Percentiles rank a stretch among this genome's conserved stretches.
phyloP scores from a whole-genome alignment of 805 yeast genomes.

The Candida pseudoglaebosa region DNA sequence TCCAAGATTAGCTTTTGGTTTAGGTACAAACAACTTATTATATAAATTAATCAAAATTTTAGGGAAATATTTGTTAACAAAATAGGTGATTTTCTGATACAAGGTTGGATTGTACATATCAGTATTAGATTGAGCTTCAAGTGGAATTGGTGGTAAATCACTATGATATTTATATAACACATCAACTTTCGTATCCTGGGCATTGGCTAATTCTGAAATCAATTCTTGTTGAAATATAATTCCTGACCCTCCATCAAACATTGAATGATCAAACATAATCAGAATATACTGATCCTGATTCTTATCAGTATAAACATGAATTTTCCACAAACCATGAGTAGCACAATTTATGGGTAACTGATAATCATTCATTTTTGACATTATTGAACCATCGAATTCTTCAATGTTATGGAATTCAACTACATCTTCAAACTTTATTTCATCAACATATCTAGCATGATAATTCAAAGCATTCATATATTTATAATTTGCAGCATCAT shows the following conservation, averaged over 20 bases:
- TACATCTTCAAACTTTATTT: conserved; percentile 16
- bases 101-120: conserved; percentile 11
- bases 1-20: not conserved
- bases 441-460: conserved; percentile 11
- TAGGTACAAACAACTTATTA: not conserved
- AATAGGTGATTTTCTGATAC: conserved; percentile 4
- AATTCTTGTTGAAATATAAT: conserved; percentile 25
- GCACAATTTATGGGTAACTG: conserved; percentile 7
- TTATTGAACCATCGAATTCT: conserved; percentile 11
- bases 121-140: conserved; percentile 7
- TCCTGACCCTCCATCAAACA: conserved; percentile 31
- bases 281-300: conserved; percentile 12
- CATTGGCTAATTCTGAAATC: conserved; percentile 11
- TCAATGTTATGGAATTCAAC: conserved; percentile 11
- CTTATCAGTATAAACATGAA: conserved; percentile 13
- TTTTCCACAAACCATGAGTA: conserved; percentile 18
- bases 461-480: conserved; percentile 11
- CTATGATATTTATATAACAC: conserved; percentile 8
- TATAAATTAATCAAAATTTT: not conserved
- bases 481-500: conserved; percentile 7
- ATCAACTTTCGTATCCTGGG: conserved; percentile 4
- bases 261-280: conserved; percentile 22
- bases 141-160: conserved; percentile 8
- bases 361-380: conserved; percentile 9
- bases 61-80: conserved; percentile 6